A percentile compares a stretch with the other conserved stretches of the same genome.
phyloP scores from a whole-genome alignment of 768 basidiomycete species.

The Russula olivacea region DNA sequence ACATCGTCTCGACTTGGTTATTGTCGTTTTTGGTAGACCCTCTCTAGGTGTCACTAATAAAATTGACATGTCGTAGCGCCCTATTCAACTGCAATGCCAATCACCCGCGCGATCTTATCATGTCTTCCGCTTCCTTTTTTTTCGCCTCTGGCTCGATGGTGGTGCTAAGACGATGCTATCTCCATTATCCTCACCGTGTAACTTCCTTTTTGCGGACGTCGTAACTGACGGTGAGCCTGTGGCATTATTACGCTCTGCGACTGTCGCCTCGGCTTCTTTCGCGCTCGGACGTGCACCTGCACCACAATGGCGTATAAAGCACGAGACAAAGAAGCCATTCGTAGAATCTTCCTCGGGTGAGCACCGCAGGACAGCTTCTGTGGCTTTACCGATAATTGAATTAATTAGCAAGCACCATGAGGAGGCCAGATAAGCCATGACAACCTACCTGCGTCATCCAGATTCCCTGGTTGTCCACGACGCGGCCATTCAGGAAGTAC shows the following conservation, averaged over 20 bases:
- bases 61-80: constrained; percentile 12
- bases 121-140: constrained; percentile 1
- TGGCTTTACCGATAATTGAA: constrained; percentile 25
- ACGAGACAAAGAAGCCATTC: constrained; percentile 98
- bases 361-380: constrained; percentile 63
- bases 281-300: not conserved
- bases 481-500: constrained; percentile 81
- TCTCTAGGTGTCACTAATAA: constrained; percentile 22
- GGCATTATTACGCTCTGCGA: not conserved
- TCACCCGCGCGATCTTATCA: not conserved
- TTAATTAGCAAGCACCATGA: not conserved
- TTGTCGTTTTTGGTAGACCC: constrained; percentile 19
- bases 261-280: not conserved
- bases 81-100: not conserved
- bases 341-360: constrained; percentile 78
- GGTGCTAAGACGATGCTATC: not conserved
- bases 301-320: constrained; percentile 49
- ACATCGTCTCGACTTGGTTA: constrained; percentile 24
- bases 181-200: not conserved
- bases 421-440: not conserved
- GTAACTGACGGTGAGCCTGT: not conserved
- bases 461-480: constrained; percentile 64
- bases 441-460: constrained; percentile 34
- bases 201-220: constrained; percentile 14
- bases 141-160: not conserved